Percentiles rank a stretch among this genome's conserved stretches.
These are phyloP conservation scores for Balansia obtecta DNA, from an alignment of 2,329 filamentous ascomycete species.

Conservation along the genomic window DNA sequence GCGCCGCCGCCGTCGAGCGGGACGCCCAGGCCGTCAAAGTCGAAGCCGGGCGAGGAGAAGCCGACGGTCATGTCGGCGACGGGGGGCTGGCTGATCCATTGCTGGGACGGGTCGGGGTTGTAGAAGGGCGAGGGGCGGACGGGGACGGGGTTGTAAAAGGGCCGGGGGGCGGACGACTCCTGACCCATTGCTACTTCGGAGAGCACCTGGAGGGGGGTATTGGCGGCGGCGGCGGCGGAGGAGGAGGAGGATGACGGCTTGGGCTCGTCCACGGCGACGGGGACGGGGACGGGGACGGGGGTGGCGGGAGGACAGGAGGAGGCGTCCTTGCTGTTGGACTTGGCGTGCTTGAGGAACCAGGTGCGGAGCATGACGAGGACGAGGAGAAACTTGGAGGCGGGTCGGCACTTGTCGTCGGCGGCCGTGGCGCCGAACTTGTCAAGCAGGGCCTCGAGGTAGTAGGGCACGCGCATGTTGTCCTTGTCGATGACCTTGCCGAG, in stretches of 20 bases:
- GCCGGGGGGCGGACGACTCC: conserved; percentile 15
- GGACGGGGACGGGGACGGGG: neutral
- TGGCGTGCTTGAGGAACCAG: conserved; percentile 50
- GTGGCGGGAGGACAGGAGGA: neutral
- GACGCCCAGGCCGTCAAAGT: conserved; percentile 19
- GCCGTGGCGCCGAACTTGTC: conserved; percentile 54
- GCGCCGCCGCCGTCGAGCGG: conserved; percentile 14
- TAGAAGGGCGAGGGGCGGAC: conserved; percentile 15
- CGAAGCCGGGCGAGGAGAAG: conserved; percentile 15
- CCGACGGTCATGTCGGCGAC: conserved; percentile 10
- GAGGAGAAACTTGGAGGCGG: conserved; percentile 57
- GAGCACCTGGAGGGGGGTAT: conserved; percentile 42
- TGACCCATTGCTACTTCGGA: conserved; percentile 43
- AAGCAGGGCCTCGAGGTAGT: conserved; percentile 58
- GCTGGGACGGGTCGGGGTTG: conserved; percentile 7
- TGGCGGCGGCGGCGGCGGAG: conserved; percentile 20
- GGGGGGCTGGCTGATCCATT: conserved; percentile 7
- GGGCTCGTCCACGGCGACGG: too few species aligned
- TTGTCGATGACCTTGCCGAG: conserved; percentile 59
- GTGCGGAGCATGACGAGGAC: conserved; percentile 57
- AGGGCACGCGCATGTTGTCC: conserved; percentile 50
- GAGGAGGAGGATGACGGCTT: conserved; percentile 1
- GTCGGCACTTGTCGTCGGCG: conserved; percentile 49
- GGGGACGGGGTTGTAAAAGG: conserved; percentile 10
- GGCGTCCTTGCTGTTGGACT: conserved; percentile 8